phyloP scores from a whole-genome alignment of 2,329 filamentous ascomycete genomes.

The Exophiala alcalophila region DNA sequence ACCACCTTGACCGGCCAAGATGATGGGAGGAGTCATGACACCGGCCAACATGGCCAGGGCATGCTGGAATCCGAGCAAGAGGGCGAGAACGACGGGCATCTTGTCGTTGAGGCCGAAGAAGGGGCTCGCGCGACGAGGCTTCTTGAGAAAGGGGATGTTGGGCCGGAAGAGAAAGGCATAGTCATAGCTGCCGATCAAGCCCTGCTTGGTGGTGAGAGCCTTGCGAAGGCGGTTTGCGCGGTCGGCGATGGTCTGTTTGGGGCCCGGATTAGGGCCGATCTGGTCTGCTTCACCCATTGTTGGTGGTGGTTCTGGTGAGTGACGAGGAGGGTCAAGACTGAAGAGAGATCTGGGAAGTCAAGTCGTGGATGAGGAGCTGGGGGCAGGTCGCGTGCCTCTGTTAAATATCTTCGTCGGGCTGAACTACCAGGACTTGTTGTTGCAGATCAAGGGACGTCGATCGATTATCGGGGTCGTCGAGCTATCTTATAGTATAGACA shows the following conservation, averaged over 20 bases:
- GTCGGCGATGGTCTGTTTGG: constrained; percentile 39
- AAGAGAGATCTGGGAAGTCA: too few relatives aligned
- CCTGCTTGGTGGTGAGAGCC: constrained; percentile 53
- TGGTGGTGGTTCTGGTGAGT: not conserved
- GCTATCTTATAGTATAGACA: too few relatives aligned
- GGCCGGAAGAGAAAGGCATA: constrained; percentile 83
- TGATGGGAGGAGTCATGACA: constrained; percentile 63
- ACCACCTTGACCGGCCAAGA: constrained; percentile 54
- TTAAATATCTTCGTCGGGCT: too few relatives aligned
- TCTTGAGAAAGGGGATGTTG: constrained; percentile 78
- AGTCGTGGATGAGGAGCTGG: not conserved
- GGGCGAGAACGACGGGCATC: constrained; percentile 64
- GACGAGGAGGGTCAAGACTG: not conserved
- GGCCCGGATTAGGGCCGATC: constrained; percentile 42
- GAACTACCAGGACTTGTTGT: too few relatives aligned
- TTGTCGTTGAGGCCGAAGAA: constrained; percentile 68
- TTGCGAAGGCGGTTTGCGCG: constrained; percentile 32
- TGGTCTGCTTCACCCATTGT: constrained; percentile 36
- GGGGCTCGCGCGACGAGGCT: constrained; percentile 55
- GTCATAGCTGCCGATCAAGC: constrained; percentile 81
- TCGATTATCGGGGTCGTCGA: too few relatives aligned
- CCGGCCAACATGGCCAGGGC: constrained; percentile 64
- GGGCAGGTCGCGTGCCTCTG: constrained; percentile 4
- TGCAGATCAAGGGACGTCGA: not conserved
- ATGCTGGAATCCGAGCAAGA: constrained; percentile 68